Evolutionary conservation across 495 filamentous ascomycete genomes (phyloP), one percentile per base, ranked within the genome.

Genomic region (Penicillium macrosclerotiorum): DNA sequence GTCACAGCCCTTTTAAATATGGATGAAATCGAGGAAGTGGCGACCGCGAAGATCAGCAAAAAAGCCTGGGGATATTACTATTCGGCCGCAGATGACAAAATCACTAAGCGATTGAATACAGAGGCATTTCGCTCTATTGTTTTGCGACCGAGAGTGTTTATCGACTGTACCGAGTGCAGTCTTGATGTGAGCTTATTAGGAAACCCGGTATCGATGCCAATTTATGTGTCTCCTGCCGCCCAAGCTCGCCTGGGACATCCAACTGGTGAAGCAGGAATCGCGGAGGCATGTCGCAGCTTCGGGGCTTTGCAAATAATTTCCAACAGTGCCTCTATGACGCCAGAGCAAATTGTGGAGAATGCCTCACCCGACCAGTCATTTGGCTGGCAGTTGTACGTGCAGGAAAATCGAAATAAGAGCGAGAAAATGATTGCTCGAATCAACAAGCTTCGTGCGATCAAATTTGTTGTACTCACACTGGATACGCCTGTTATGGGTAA

Each of bases 21-120:
- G 44, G 75, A 84, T 49, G 83, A 86, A 37, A 75, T 86, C 38
- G 78, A 82, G 54, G 57, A 78, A 37, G 74, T 81, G 12, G 90
- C 90, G 8, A 83, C 83, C 35, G 80, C 78, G 40, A 79, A 79
- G 41, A 79, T 95, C 35, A 83, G 79, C 55, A 75, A 82, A 34
- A 94, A 91, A 65, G 86, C 82, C 31, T 94, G 88, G 88, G 89
- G 88, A 35, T 96, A 95, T 70, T 96, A 95, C 75, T 94, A 78
- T 67, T 95, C 90, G 5, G 88, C 89, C 2, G 74, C 73, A 46
- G 90, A 96, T 68, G 90, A 96, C 67, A 76, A 89, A 13, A 55
- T 81, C 57, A 83, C 82, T 40, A 95, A 95, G 62, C 67, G 52
- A 12, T 79, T 84, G 65, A 96, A 96, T 70, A 89, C 83, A 54